These are phyloP conservation scores for Elaphomyces granulatus DNA, from an alignment of 495 filamentous ascomycete genomes.

Conservation along the genomic window DNA sequence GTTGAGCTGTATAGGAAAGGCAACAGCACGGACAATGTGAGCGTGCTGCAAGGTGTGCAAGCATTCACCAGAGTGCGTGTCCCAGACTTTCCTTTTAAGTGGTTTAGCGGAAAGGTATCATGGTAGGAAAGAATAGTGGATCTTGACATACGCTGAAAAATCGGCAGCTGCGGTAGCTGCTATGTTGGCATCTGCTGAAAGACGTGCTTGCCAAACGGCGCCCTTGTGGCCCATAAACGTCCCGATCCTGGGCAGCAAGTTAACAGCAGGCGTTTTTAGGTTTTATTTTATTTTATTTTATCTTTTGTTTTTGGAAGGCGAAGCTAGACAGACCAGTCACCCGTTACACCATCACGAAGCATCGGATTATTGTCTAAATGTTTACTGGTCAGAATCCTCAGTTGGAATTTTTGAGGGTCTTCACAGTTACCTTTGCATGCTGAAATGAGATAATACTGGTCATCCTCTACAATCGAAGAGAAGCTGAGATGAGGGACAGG, in stretches of 20 bases:
- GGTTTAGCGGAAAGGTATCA: not conserved
- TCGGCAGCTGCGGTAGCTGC: conserved; percentile 91
- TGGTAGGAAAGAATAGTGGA: too few relatives aligned
- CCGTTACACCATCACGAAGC: conserved; percentile 92
- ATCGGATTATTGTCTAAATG: conserved; percentile 83
- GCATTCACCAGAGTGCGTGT: conserved; percentile 85
- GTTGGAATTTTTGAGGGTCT: not conserved
- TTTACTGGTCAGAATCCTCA: not conserved
- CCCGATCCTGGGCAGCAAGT: conserved; percentile 53
- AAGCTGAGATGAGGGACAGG: conserved; percentile 93
- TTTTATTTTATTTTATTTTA: not conserved
- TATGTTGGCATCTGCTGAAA: conserved; percentile 74
- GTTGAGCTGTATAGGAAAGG: conserved; percentile 63
- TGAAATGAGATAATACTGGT: conserved; percentile 89
- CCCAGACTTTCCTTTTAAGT: conserved; percentile 70
- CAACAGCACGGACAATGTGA: conserved; percentile 88
- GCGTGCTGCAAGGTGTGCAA: conserved; percentile 77
- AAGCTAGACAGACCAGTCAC: conserved; percentile 63
- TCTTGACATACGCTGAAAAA: conserved; percentile 72
- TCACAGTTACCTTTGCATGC: conserved; percentile 76
- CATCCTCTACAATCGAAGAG: conserved; percentile 71
- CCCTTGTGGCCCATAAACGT: conserved; percentile 98
- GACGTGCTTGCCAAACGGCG: conserved; percentile 86
- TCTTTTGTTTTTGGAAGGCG: not conserved
- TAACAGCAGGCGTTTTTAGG: not conserved